Percentiles rank a stretch among this genome's conserved stretches.
These are phyloP conservation scores for Rhizopogon vinicolor DNA, from an alignment of 768 basidiomycete genomes.

Conservation along the genomic window DNA sequence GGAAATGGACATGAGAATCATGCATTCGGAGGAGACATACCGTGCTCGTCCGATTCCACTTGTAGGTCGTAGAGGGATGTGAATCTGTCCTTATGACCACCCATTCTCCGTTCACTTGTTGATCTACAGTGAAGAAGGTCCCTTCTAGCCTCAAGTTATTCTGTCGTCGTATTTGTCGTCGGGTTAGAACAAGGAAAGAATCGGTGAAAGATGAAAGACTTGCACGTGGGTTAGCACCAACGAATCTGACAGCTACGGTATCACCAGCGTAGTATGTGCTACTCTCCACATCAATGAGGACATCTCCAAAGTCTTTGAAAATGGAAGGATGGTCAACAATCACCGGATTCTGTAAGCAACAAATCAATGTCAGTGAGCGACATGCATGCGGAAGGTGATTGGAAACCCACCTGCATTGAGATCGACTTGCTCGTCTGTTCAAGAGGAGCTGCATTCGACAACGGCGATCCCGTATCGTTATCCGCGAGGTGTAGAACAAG, in stretches of 20 bases:
- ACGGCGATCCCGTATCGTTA: constrained; percentile 37
- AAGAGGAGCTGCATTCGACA: constrained; percentile 60
- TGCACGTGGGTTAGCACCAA: constrained; percentile 77
- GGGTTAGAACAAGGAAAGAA: background rate
- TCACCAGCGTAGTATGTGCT: constrained; percentile 51
- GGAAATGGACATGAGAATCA: background rate
- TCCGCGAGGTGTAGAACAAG: constrained; percentile 61
- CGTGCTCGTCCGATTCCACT: constrained; percentile 56
- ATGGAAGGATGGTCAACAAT: constrained; percentile 55
- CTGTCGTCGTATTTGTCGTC: constrained; percentile 25
- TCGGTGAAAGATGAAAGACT: constrained; percentile 14
- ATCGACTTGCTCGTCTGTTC: constrained; percentile 65
- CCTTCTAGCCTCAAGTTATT: constrained; percentile 74
- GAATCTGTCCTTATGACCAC: constrained; percentile 63
- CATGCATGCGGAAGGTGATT: background rate
- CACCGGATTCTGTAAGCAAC: constrained; percentile 45
- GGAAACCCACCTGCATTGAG: constrained; percentile 50
- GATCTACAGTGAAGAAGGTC: constrained; percentile 69
- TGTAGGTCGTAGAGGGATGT: constrained; percentile 69
- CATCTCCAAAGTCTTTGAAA: constrained; percentile 57
- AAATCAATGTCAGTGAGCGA: background rate
- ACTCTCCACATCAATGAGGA: constrained; percentile 48
- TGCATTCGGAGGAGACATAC: constrained; percentile 27
- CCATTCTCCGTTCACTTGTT: constrained; percentile 46
- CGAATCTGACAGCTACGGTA: constrained; percentile 58